Base-by-base conservation (phyloP, 495 filamentous ascomycete species). In the Pyrenula massariospora region DNA sequence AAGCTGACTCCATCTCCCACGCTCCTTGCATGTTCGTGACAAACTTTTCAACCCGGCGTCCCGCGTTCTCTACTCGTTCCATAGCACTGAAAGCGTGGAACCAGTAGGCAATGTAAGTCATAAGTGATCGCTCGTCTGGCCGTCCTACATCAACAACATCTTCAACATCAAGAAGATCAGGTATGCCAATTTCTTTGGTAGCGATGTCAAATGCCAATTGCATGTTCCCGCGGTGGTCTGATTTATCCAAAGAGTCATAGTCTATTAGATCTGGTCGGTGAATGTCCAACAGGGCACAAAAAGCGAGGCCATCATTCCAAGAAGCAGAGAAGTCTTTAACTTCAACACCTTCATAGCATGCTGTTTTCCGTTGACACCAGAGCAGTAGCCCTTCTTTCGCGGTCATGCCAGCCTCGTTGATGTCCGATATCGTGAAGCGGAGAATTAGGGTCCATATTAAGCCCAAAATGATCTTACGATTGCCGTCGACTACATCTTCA, bases 31-130 rank as follows among this genome's bases (percentile, higher is more conserved):
- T 97, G 65, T 93, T 96, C 65, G 87, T 89, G 50, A 97, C 88
- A 62, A 98, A 98, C 73, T 98, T 98, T 75, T 98, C 93, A 1
- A 98, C 93, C 57, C 93, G 81, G 55, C 93, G 81, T 1, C 93
- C 93, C 1, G 94, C 94, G 66, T 97, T 98, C 66, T 98, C 93
- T 12, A 98, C 94, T 59, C 90, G 81, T 70, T 98, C 93, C 81
- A 98, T 88, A 65, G 96, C 91, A 22, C 91, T 96, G 65, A 98
- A 98, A 57, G 93, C 94, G 63, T 98, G 93, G 78, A 97, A 98
- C 93, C 94, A 98, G 70, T 97, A 97, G 58, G 93, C 93, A 61
- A 98, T 97, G 66, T 98, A 98, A 3, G 93, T 98, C 92, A 98
- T 97, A 66, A 98, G 77, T 61, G 87, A 92, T 57, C 90, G 86